A percentile compares a stretch with the other conserved stretches of the same genome.
phyloP scores from a whole-genome alignment of 768 basidiomycete genomes.

The Agrocybe chaxingu region DNA sequence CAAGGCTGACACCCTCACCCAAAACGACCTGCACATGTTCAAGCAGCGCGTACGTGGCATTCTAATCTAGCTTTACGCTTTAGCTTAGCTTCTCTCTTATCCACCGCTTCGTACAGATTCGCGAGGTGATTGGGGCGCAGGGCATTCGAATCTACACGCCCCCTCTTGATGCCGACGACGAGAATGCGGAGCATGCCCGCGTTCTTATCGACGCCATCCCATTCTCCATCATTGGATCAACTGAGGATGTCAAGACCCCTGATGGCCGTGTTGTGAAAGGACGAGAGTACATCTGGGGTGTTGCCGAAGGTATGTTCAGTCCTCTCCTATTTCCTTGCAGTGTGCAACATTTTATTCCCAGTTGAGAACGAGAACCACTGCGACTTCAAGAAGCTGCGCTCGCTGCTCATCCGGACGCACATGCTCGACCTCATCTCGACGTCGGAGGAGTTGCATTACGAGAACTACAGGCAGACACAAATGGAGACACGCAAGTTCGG shows the following conservation, averaged over 20 bases:
- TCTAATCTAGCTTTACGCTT: constrained; percentile 5
- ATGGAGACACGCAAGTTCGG: constrained; percentile 99
- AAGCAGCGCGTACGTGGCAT: constrained; percentile 79
- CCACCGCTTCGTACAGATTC: constrained; percentile 49
- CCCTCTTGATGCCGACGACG: constrained; percentile 86
- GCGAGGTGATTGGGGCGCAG: constrained; percentile 87
- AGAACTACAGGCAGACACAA: constrained; percentile 96
- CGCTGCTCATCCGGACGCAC: constrained; percentile 93
- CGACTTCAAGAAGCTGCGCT: constrained; percentile 97
- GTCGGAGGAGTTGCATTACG: constrained; percentile 94
- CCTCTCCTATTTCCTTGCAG: neutral
- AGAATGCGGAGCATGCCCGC: constrained; percentile 84
- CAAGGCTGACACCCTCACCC: constrained; percentile 96
- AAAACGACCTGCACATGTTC: constrained; percentile 86
- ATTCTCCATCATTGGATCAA: constrained; percentile 98
- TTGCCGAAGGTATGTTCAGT: constrained; percentile 80
- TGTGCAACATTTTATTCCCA: constrained; percentile 23
- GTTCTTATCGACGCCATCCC: constrained; percentile 90
- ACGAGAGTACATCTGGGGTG: constrained; percentile 98
- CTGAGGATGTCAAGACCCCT: constrained; percentile 86
- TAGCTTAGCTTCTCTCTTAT: constrained; percentile 13
- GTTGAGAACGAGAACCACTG: constrained; percentile 99
- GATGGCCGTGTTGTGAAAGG: constrained; percentile 96
- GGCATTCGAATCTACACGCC: constrained; percentile 95
- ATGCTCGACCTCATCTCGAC: constrained; percentile 98